Evolutionary conservation across 495 filamentous ascomycete genomes (phyloP).

Genomic region (Trichocladium uniseriatum): DNA sequence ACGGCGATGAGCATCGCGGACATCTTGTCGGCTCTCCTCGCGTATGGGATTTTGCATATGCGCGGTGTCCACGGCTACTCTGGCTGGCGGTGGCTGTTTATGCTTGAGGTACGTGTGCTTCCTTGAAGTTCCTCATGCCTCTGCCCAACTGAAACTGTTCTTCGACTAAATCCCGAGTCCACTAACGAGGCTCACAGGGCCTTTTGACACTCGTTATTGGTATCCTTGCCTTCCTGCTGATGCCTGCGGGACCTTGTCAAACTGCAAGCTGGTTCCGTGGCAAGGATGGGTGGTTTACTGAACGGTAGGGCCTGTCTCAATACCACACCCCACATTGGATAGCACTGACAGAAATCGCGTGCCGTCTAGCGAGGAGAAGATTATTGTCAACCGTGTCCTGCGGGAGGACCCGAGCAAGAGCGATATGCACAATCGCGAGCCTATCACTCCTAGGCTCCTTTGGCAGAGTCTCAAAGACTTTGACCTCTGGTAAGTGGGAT

Average conservation of each 20-base stretch:
- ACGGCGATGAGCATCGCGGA: constrained; percentile 54
- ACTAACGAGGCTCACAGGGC: constrained; percentile 22
- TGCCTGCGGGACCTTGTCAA: constrained; percentile 65
- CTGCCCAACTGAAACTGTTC: too few relatives aligned
- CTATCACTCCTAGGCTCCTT: constrained; percentile 50
- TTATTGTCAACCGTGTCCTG: constrained; percentile 65
- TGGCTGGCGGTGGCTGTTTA: constrained; percentile 53
- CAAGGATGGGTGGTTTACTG: constrained; percentile 64
- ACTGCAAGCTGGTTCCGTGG: constrained; percentile 59
- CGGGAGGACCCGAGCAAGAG: constrained; percentile 64
- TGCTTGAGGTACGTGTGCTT: constrained; percentile 18
- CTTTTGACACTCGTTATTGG: constrained; percentile 54
- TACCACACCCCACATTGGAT: too few relatives aligned
- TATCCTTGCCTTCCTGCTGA: constrained; percentile 53
- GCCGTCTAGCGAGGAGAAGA: constrained; percentile 46
- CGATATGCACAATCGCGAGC: constrained; percentile 51
- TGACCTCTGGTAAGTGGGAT: constrained; percentile 51
- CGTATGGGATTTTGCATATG: constrained; percentile 63
- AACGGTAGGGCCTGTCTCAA: constrained; percentile 28
- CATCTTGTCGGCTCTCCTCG: constrained; percentile 60
- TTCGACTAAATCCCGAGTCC: background rate
- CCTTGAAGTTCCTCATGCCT: background rate
- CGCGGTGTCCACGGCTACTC: constrained; percentile 46
- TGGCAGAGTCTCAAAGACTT: constrained; percentile 57
- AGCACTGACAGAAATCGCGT: background rate